These are phyloP conservation scores for Xylariaceae sp. DNA, from an alignment of 2,329 filamentous ascomycete genomes.

Conservation along the genomic window DNA sequence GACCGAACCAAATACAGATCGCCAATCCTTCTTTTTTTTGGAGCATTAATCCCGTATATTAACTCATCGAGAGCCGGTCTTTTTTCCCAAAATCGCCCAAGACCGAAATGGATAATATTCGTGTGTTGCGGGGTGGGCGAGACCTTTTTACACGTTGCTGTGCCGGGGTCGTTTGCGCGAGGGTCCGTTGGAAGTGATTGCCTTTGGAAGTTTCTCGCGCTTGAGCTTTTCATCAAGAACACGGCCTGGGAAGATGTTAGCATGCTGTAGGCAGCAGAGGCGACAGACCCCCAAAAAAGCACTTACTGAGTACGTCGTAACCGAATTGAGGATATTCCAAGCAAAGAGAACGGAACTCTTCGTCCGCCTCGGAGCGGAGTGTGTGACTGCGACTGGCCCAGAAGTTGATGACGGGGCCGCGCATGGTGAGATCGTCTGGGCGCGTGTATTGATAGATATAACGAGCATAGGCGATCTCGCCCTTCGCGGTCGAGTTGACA, in stretches of 20 bases:
- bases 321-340: conserved; percentile 87
- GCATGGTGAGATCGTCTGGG: conserved; percentile 64
- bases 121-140: neutral
- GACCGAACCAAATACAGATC: neutral
- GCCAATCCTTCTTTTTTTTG: neutral
- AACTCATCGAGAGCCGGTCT: neutral
- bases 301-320: conserved; percentile 80
- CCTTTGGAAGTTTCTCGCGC: conserved; percentile 55
- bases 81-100: neutral
- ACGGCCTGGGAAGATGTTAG: conserved; percentile 40
- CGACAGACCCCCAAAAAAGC: neutral
- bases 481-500: conserved; percentile 78
- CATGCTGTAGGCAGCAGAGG: neutral
- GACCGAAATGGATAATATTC: neutral
- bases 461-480: conserved; percentile 85
- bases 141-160: conserved; percentile 35
- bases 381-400: conserved; percentile 80
- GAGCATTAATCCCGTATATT: neutral
- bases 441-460: conserved; percentile 79
- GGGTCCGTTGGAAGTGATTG: conserved; percentile 46
- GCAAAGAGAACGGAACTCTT: conserved; percentile 78
- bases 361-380: conserved; percentile 77
- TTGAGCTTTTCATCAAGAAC: conserved; percentile 63
- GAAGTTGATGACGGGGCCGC: conserved; percentile 81
- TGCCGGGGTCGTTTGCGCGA: conserved; percentile 53